These are phyloP conservation scores for Ogataea saltuana DNA, from an alignment of 805 yeast genomes.

Conservation along the genomic window DNA sequence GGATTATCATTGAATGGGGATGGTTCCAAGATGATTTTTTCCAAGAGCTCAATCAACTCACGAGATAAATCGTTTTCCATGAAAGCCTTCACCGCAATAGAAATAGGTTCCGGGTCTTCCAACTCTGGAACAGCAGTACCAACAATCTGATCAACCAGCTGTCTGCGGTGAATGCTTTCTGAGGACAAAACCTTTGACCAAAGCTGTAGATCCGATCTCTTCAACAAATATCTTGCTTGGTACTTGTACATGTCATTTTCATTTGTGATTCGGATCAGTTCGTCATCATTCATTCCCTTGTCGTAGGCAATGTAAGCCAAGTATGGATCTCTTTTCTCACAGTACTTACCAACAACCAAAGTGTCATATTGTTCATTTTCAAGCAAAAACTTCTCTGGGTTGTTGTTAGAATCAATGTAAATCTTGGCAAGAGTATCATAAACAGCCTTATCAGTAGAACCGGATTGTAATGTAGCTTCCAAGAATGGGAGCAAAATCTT, in stretches of 20 bases:
- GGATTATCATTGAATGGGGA: conserved; percentile 96
- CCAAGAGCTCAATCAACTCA: conserved; percentile 91
- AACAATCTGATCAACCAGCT: conserved; percentile 88
- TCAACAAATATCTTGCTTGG: conserved; percentile 93
- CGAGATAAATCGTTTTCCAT: conserved; percentile 93
- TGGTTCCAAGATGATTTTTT: conserved; percentile 94
- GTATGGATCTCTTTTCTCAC: conserved; percentile 99
- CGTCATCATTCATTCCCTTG: conserved; percentile 89
- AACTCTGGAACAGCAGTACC: conserved; percentile 96
- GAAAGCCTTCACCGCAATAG: conserved; percentile 90
- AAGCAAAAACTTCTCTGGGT: conserved; percentile 93
- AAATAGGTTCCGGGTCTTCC: conserved; percentile 89
- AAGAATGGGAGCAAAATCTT: conserved; percentile 90
- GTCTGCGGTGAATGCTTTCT: conserved; percentile 86
- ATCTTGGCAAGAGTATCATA: conserved; percentile 95
- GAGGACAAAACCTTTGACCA: conserved; percentile 79
- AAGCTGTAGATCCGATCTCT: conserved; percentile 79
- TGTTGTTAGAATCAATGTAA: conserved; percentile 95
- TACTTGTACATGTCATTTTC: conserved; percentile 98
- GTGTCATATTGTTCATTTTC: conserved; percentile 91
- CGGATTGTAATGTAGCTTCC: conserved; percentile 82
- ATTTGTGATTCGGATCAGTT: conserved; percentile 87
- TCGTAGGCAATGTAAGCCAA: conserved; percentile 97
- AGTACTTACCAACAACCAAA: conserved; percentile 93
- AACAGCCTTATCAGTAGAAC: conserved; percentile 86